These are phyloP conservation scores for Coemansia umbellata DNA, from an alignment of 192 early-diverging fungal genomes.

Conservation along the genomic window DNA sequence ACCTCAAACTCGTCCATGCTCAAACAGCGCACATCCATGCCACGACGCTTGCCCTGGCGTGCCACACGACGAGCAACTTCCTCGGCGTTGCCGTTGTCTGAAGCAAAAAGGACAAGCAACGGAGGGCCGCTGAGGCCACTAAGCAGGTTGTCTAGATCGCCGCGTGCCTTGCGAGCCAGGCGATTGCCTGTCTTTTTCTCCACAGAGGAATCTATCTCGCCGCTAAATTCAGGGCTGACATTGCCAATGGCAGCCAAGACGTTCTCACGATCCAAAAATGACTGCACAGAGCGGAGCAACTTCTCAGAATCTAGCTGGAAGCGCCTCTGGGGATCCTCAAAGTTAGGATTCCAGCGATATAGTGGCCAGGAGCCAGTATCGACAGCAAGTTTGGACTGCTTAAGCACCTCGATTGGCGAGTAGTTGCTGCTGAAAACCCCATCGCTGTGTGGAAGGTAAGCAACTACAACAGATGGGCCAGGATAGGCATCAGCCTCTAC, in stretches of 20 bases:
- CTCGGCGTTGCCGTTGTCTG: conserved; percentile 88
- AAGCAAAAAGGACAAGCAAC: conserved; percentile 83
- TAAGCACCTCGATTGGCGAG: conserved; percentile 70
- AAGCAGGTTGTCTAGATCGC: conserved; percentile 65
- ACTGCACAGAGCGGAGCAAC: conserved; percentile 61
- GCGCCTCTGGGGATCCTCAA: conserved; percentile 49
- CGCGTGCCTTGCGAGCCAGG: conserved; percentile 60
- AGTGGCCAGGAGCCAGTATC: conserved; percentile 91
- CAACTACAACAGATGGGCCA: conserved; percentile 86
- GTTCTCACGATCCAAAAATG: conserved; percentile 82
- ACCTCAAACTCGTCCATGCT: conserved; percentile 80
- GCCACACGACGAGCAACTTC: conserved; percentile 77
- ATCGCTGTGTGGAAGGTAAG: conserved; percentile 71
- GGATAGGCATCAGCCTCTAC: conserved; percentile 85
- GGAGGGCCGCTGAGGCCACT: conserved; percentile 71
- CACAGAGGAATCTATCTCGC: conserved; percentile 54
- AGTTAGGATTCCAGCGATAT: conserved; percentile 88
- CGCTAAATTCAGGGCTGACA: conserved; percentile 61
- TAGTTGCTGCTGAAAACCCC: conserved; percentile 46
- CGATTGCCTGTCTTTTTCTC: conserved; percentile 57
- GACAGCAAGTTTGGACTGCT: conserved; percentile 86
- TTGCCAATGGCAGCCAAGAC: conserved; percentile 72
- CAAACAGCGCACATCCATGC: conserved; percentile 69
- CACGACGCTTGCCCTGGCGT: conserved; percentile 77
- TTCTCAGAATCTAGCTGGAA: conserved; percentile 73